phyloP scores from a whole-genome alignment of 768 basidiomycete species.

The Coprinellus micaceus region DNA sequence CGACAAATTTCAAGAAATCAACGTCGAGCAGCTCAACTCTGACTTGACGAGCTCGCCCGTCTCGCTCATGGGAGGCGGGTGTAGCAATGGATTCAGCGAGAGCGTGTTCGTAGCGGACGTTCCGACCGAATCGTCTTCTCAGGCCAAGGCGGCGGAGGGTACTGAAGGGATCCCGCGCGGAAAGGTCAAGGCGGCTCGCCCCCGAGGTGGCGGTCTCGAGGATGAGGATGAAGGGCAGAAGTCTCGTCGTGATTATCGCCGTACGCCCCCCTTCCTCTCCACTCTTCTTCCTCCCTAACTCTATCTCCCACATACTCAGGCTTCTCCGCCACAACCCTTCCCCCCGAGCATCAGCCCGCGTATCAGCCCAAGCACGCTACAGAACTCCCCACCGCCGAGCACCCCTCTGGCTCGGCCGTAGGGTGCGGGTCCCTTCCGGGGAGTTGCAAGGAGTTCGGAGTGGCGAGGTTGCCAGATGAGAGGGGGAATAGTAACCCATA shows the following conservation, averaged over 20 bases:
- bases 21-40: neutral
- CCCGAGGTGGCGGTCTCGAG: neutral
- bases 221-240: no score
- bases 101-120: neutral
- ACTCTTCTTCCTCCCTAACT: neutral
- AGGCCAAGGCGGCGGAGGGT: neutral
- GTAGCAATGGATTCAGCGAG: neutral
- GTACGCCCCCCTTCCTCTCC: neutral
- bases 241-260: neutral
- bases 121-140: neutral
- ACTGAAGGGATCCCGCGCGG: neutral
- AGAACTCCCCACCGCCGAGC: neutral
- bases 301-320: neutral
- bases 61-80: neutral
- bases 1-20: neutral
- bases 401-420: neutral
- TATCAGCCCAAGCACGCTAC: neutral
- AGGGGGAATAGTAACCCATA: no score
- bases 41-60: neutral
- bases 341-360: neutral
- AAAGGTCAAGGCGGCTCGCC: neutral
- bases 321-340: neutral
- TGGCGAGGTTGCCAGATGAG: neutral
- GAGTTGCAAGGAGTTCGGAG: neutral
- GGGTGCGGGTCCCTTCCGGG: conserved; percentile 1